Evolutionary conservation across 2,329 filamentous ascomycete genomes (phyloP).

Genomic region (Fusarium sambucinum): DNA sequence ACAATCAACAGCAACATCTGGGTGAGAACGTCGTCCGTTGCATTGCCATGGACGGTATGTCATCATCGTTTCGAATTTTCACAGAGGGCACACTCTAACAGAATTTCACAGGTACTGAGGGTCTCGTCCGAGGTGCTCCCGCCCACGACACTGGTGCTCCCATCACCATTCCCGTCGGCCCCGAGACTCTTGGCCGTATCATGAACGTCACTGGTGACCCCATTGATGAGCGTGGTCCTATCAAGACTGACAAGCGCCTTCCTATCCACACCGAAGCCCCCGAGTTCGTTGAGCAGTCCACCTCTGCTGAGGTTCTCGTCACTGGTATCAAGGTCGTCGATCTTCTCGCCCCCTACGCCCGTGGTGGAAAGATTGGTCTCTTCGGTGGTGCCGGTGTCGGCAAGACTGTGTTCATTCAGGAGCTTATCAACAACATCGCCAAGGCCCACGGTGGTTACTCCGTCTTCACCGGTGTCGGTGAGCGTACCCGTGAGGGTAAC

Average conservation of each 20-base stretch:
- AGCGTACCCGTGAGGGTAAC: constrained; percentile 99
- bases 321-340: constrained; percentile 99
- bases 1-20: constrained; percentile 87
- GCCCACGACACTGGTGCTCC: constrained; percentile 90
- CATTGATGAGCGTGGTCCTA: constrained; percentile 98
- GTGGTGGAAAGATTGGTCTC: constrained; percentile 99
- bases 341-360: constrained; percentile 97
- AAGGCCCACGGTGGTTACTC: constrained; percentile 99
- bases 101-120: constrained; percentile 85
- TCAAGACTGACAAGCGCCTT: constrained; percentile 88
- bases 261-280: constrained; percentile 97
- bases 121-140: constrained; percentile 93
- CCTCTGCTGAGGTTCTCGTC: constrained; percentile 93
- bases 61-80: constrained; percentile 37
- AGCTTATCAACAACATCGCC: constrained; percentile 99
- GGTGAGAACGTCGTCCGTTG: constrained; percentile 99
- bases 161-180: constrained; percentile 96
- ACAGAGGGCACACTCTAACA: constrained; percentile 21
- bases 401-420: constrained; percentile 99
- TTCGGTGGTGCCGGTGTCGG: constrained; percentile 99
- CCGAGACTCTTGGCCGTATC: constrained; percentile 95
- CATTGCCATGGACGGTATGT: constrained; percentile 99
- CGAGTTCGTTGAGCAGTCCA: constrained; percentile 94
- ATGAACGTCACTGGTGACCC: constrained; percentile 99
- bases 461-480: constrained; percentile 99